Evolutionary conservation across 345 rosid species (phyloP).

Genomic region (Arabidopsis suecica): DNA sequence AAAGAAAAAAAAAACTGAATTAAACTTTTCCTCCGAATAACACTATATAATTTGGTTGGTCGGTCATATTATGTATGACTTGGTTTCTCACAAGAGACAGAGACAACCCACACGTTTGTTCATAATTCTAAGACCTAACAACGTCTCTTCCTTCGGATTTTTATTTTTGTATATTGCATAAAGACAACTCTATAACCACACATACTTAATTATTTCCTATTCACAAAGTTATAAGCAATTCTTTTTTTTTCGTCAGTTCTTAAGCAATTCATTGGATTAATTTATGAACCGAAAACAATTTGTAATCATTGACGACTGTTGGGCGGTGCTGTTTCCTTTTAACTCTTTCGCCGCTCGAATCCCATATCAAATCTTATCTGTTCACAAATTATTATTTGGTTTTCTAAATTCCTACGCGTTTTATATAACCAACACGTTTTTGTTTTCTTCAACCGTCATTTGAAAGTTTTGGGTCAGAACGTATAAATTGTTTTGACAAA

Average conservation of each 20-base stretch:
- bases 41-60: constrained; percentile 26
- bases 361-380: constrained; percentile 4
- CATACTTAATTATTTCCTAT: neutral
- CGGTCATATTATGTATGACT: constrained; percentile 24
- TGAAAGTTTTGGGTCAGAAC: neutral
- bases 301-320: constrained; percentile 23
- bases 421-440: constrained; percentile 1
- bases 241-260: neutral
- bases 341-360: constrained; percentile 38
- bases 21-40: neutral
- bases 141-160: constrained; percentile 14
- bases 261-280: neutral
- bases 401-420: constrained; percentile 23
- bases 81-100: constrained; percentile 29
- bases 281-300: neutral
- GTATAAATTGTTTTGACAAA: neutral
- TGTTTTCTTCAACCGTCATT: constrained; percentile 4
- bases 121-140: constrained; percentile 27
- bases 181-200: neutral
- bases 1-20: neutral
- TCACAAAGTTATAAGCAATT: neutral
- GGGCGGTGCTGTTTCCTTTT: constrained; percentile 20
- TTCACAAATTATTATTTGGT: constrained; percentile 7
- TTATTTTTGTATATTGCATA: constrained; percentile 24
- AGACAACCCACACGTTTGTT: constrained; percentile 43